phyloP scores from a whole-genome alignment of 1,139 yeast genomes.

The Geotrichum aggregatum region DNA sequence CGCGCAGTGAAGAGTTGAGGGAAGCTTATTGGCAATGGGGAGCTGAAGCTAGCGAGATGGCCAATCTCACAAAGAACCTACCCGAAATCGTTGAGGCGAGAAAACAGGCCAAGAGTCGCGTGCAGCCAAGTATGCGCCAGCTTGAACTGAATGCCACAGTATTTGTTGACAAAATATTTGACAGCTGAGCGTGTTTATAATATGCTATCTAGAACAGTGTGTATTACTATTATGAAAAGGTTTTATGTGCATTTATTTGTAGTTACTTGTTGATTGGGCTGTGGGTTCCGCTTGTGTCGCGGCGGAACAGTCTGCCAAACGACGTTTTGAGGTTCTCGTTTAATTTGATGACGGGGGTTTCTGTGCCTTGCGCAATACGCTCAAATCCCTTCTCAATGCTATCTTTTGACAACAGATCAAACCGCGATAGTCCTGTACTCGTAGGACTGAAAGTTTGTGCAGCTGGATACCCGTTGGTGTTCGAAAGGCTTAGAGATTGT shows the following conservation, averaged over 20 bases:
- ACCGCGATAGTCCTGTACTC: not conserved
- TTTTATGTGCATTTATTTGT: not conserved
- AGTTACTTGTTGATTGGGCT: constrained; percentile 17
- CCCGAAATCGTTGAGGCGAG: constrained; percentile 17
- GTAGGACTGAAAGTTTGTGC: constrained; percentile 3
- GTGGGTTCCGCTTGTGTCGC: constrained; percentile 35
- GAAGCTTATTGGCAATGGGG: constrained; percentile 19
- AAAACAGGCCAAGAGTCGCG: constrained; percentile 17
- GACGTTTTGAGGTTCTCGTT: constrained; percentile 53
- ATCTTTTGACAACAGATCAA: constrained; percentile 42
- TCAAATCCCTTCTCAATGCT: constrained; percentile 54
- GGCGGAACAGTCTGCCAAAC: constrained; percentile 56
- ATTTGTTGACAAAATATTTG: constrained; percentile 14
- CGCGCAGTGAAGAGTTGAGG: constrained; percentile 13
- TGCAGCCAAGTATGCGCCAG: constrained; percentile 8
- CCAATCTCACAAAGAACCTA: not conserved
- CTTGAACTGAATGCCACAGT: constrained; percentile 14
- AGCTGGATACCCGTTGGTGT: constrained; percentile 5
- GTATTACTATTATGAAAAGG: not conserved
- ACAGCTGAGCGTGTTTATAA: not conserved
- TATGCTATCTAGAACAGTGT: no score
- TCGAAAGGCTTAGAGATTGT: constrained; percentile 28
- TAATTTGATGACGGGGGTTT: constrained; percentile 51
- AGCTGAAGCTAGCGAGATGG: not conserved
- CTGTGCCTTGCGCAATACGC: constrained; percentile 49